Base-by-base conservation (phyloP, 2,329 filamentous ascomycete genomes). In the Colletotrichum paranaense region DNA sequence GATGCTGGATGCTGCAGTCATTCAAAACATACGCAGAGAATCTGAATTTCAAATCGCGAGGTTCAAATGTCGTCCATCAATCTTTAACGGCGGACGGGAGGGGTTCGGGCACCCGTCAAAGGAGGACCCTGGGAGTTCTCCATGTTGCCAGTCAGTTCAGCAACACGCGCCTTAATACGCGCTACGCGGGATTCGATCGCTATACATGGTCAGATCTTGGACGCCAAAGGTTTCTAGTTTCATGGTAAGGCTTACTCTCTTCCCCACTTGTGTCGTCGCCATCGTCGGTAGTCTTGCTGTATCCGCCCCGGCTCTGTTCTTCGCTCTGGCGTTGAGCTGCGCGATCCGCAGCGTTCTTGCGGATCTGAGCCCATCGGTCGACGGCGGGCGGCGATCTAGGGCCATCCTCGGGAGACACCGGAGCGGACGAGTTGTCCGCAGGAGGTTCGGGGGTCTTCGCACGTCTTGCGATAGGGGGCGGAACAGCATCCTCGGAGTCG, bases 161-260 rank as follows among this genome's bases (percentile, higher is more conserved):
- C 97, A 72, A 99, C 97, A 75, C 97, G 93, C 73, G 97, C 97
- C 86, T 98, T 98, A 89, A 99, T 99, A 75, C 97, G 94, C 62
- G 97, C 97, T 73, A 98, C 97, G 76, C 97, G 94, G 62, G 95
- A 95, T 83, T 99, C 97, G 79, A 98, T 98, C 46, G 95, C 95
- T 97, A 77, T n/a, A 14, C 55, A 1, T 56, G 62, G 81, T 80
- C 81, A 81, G 78, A 64, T 65, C 35, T 55, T 28, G n/a, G 8
- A 16, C 53, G n/a, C 5, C 28, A 8, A 30, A 16, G 19, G 2
- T 11, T 24, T 49, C 53, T 19, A 46, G 46, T 56, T 60, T 42
- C n/a, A 24, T 42, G 30, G 11, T 42, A 42, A 28, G 46, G 92
- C 94, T 89, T 87, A 95, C 93, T 97, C 88, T 98, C 96, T 88